A percentile compares a stretch with the other conserved stretches of the same genome.
Evolutionary conservation across 176 grass and related monocot species (phyloP).

Genomic region (Cymbopogon citratus): DNA sequence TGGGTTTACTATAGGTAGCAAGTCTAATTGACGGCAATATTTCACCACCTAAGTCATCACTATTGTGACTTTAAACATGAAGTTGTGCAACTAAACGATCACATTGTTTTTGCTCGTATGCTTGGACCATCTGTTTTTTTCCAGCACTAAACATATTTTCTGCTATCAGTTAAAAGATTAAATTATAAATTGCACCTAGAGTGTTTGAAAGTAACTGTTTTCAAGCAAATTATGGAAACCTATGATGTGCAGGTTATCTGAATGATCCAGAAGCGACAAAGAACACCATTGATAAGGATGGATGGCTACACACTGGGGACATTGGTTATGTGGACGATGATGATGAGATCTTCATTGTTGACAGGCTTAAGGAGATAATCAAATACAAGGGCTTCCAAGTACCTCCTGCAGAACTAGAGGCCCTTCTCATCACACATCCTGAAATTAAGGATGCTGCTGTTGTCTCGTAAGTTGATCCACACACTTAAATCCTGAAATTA

Average conservation of each 20-base stretch:
- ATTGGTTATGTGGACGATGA: constrained; percentile 79
- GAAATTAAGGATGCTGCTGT: constrained; percentile 81
- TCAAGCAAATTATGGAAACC: not conserved
- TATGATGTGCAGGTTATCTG: constrained; percentile 67
- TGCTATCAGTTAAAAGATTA: not conserved
- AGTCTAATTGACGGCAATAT: not conserved
- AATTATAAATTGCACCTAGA: not conserved
- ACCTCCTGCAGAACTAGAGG: constrained; percentile 85
- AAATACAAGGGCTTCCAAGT: constrained; percentile 97
- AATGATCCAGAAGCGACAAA: constrained; percentile 74
- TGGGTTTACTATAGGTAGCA: not conserved
- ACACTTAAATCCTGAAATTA: not conserved
- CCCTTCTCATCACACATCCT: constrained; percentile 75
- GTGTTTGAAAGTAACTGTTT: not conserved
- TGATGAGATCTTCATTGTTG: constrained; percentile 92
- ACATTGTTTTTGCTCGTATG: not conserved
- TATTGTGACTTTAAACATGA: not conserved
- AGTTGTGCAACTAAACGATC: not conserved
- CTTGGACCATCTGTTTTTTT: not conserved
- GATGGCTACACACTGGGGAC: constrained; percentile 92
- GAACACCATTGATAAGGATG: constrained; percentile 80
- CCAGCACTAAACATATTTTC: not conserved
- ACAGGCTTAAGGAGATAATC: constrained; percentile 95
- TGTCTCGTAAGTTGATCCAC: constrained; percentile 58
- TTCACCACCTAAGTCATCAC: not conserved